Percentiles rank a stretch among this genome's conserved stretches.
Evolutionary conservation across 1,139 yeast genomes (phyloP).

Genomic region (Taphrina confusa): DNA sequence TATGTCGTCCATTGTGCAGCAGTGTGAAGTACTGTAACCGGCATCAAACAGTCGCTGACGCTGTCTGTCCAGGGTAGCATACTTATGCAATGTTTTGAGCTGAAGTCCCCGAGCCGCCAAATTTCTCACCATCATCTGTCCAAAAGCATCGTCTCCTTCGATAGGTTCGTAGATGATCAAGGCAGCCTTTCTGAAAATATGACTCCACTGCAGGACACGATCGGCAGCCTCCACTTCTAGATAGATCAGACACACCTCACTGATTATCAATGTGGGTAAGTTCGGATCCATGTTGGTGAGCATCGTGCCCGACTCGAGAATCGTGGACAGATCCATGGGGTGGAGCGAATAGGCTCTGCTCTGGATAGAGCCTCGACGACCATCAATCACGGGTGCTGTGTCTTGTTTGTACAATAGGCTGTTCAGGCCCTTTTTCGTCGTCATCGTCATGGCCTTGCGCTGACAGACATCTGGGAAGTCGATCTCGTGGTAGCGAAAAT

Average conservation of each 20-base stretch:
- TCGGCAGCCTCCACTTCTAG: constrained; percentile 61
- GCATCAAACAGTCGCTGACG: constrained; percentile 45
- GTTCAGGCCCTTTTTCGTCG: constrained; percentile 30
- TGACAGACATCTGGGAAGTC: constrained; percentile 69
- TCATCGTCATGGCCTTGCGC: constrained; percentile 61
- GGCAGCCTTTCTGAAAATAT: constrained; percentile 26
- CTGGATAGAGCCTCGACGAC: constrained; percentile 19
- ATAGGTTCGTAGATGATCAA: constrained; percentile 76
- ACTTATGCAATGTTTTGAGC: constrained; percentile 61
- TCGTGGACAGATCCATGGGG: constrained; percentile 19
- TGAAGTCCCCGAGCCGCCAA: constrained; percentile 67
- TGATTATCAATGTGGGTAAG: constrained; percentile 69
- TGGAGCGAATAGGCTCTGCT: constrained; percentile 19
- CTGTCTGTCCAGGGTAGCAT: constrained; percentile 55
- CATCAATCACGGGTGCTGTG: constrained; percentile 6
- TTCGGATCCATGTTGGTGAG: constrained; percentile 46
- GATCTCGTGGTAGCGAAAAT: constrained; percentile 62
- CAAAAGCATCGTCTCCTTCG: constrained; percentile 69
- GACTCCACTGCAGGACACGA: constrained; percentile 51
- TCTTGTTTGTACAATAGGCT: constrained; percentile 5
- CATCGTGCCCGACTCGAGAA: background rate
- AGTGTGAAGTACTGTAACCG: constrained; percentile 44
- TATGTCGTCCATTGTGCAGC: constrained; percentile 62
- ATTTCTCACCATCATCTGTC: constrained; percentile 76
- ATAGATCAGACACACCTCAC: constrained; percentile 91